Conservation (phyloP, 768 basidiomycete species). For the Boletus subcaerulescens region DNA sequence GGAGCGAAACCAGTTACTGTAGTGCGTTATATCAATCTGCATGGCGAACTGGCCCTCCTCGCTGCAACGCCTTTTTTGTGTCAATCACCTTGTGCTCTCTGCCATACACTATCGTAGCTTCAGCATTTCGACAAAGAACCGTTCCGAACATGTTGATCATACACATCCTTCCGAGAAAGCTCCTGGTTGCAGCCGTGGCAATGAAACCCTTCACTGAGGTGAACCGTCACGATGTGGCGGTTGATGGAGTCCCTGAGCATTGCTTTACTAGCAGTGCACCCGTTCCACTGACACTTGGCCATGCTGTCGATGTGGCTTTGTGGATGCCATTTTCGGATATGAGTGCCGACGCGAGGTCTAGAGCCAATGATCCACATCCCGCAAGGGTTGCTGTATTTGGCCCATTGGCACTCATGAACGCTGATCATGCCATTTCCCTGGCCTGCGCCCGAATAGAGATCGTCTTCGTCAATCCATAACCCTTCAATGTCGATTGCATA, state of each 20-base stretch:
- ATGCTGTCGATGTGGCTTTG: background rate
- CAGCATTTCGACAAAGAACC: background rate
- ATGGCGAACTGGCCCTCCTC: background rate
- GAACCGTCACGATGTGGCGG: conserved; percentile 6
- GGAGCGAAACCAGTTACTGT: too few species aligned
- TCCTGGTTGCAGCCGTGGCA: background rate
- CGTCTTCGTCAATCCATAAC: conserved; percentile 5
- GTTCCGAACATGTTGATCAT: background rate
- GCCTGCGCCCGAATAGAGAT: background rate
- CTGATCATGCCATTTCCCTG: background rate
- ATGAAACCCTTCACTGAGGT: background rate
- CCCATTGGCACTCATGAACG: conserved; percentile 11
- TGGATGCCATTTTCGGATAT: conserved; percentile 7
- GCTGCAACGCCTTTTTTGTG: background rate
- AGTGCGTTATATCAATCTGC: background rate
- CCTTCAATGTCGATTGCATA: conserved; percentile 1
- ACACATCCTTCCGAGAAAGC: conserved; percentile 6
- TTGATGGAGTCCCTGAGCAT: conserved; percentile 4
- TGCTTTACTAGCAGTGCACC: background rate
- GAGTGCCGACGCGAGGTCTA: background rate
- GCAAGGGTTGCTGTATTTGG: background rate
- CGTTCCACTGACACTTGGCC: conserved; percentile 3
- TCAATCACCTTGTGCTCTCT: background rate
- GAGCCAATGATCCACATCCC: conserved; percentile 10
- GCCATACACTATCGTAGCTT: background rate